Conservation (phyloP, 495 filamentous ascomycete genomes). For the Chaetomium fimeti region DNA sequence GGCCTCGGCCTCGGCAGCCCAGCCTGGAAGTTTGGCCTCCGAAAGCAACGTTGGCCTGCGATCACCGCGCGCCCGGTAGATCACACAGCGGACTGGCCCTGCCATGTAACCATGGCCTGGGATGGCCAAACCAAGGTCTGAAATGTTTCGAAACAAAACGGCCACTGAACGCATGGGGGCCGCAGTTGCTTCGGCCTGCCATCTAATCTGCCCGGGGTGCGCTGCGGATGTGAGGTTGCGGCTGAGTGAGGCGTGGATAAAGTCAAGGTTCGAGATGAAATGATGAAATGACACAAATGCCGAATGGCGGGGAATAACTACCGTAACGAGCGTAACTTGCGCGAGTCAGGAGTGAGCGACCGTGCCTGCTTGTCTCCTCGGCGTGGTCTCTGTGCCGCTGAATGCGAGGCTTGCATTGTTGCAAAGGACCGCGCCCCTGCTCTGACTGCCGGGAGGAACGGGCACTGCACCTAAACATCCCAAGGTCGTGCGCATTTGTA, state of each 20-base stretch:
- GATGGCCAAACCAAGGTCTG: slow-evolving; percentile 18
- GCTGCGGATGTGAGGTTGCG: not conserved
- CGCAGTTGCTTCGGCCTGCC: slow-evolving; percentile 5
- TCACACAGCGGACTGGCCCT: slow-evolving; percentile 11
- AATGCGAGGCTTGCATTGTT: not conserved
- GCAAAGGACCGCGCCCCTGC: not conserved
- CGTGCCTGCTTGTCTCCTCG: not conserved
- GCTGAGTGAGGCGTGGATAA: slow-evolving; percentile 7
- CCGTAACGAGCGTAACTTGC: too few species aligned
- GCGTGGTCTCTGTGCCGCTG: not conserved
- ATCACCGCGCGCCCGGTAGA: slow-evolving; percentile 9
- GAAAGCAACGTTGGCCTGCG: not conserved
- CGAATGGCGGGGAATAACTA: not conserved
- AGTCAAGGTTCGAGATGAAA: not conserved
- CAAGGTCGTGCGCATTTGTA: not conserved
- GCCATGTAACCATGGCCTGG: slow-evolving; percentile 19
- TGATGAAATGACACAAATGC: not conserved
- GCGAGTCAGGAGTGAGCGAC: too few species aligned
- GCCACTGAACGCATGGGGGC: not conserved
- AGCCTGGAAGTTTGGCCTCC: not conserved
- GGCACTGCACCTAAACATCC: not conserved
- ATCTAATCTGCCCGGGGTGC: not conserved
- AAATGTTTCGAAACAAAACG: slow-evolving; percentile 30
- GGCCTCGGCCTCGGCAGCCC: slow-evolving; percentile 1
- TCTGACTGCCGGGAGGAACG: not conserved